Evolutionary conservation across 2,329 filamentous ascomycete genomes (phyloP), one percentile per base, ranked within the genome.

Genomic region (Penicillium brevicompactum): DNA sequence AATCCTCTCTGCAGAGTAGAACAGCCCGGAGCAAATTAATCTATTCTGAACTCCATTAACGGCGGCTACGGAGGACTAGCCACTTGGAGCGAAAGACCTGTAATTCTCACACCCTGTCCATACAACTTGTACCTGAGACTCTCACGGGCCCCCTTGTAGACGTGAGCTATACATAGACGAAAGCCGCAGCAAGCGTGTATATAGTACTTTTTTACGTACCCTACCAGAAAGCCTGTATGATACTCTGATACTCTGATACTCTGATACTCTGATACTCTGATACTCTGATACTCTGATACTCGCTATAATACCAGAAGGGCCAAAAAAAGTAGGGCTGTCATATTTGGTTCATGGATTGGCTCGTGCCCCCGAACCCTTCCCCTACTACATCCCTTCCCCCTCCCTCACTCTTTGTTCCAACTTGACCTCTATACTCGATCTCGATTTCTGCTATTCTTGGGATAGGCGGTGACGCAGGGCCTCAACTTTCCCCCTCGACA

Each of bases 401-500:
- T 10, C 37, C 30, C 38, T 43, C 46, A 51, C 47, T 46, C 32
- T 45, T 37, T 47, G 44, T 44, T 44, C 14, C 30, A 45, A 52
- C 46, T 53, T 67, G 63, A 18, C 18, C 16, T 3, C n/a, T 41
- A 18, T 9, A 41, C 38, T 41, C 38, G 38, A 21, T 41, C 7
- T 21, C 18, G 16, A 9, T 41, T 11, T 41, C 38, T 9, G 16
- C 65, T 67, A 68, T 63, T 69, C 8, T 64, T 69, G 67, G 64
- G 67, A 37, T 37, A 64, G 67, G 66, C 68, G 66, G 69, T 70
- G 69, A 71, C 68, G 64, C 63, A 62, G 58, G 54, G 56, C 45
- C 46, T 51, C 52, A 32, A 56, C 51, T 46, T 55, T 56, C 56
- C 56, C 49, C 27, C 57, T 43, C 41, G 38, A 45, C 46, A 16